phyloP scores from a whole-genome alignment of 129 eudicot species.

The Tagetes patula region DNA sequence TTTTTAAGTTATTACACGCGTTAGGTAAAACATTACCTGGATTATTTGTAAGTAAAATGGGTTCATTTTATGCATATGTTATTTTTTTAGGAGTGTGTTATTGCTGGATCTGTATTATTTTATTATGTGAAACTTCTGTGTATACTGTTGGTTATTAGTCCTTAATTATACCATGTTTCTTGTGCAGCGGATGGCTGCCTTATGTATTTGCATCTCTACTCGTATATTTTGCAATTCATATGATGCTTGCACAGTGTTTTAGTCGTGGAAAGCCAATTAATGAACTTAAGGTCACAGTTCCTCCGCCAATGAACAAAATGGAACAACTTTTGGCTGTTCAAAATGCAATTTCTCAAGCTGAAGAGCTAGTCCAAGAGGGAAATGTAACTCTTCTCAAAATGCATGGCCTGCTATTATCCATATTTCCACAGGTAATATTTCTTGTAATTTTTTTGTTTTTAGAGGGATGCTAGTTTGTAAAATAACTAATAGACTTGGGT shows the following conservation, averaged over 20 bases:
- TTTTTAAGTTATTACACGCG: background rate
- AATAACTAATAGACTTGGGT: too few species aligned
- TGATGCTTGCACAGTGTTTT: constrained; percentile 51
- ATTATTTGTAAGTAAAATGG: background rate
- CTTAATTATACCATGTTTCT: background rate
- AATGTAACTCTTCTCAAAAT: constrained; percentile 74
- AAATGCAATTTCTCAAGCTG: constrained; percentile 83
- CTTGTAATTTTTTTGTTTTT: background rate
- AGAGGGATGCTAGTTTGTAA: too few species aligned
- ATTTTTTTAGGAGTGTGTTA: constrained; percentile 7
- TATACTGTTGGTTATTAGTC: constrained; percentile 7
- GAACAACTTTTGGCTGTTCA: constrained; percentile 97
- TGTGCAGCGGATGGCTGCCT: constrained; percentile 77
- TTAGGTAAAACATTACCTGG: background rate
- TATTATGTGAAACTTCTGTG: background rate
- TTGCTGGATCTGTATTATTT: background rate
- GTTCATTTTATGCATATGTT: background rate
- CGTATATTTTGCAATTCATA: constrained; percentile 47
- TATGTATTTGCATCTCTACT: constrained; percentile 53
- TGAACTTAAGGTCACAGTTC: constrained; percentile 69
- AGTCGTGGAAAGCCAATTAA: constrained; percentile 48
- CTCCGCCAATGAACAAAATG: constrained; percentile 85
- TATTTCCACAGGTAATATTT: constrained; percentile 71
- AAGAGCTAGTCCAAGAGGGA: constrained; percentile 81
- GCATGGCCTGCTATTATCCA: constrained; percentile 72